phyloP scores from a whole-genome alignment of 1,139 yeast species.

The Wickerhamomyces sp. region DNA sequence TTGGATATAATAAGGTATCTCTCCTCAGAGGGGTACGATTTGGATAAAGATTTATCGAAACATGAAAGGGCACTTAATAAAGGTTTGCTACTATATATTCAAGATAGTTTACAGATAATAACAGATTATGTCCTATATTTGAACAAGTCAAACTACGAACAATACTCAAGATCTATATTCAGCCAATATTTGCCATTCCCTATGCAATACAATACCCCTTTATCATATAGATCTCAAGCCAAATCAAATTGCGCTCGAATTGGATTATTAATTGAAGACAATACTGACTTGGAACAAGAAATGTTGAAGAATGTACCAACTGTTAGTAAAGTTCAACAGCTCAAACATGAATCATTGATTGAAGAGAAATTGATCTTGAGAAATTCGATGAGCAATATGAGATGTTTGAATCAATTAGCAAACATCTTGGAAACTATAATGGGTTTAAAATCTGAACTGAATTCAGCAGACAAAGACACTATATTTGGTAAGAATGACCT shows the following conservation, averaged over 20 bases:
- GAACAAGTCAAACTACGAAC: constrained; percentile 58
- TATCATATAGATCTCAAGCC: constrained; percentile 48
- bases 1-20: constrained; percentile 40
- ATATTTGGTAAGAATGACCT: constrained; percentile 23
- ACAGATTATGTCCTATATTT: constrained; percentile 61
- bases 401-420: constrained; percentile 42
- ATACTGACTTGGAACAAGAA: constrained; percentile 26
- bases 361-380: constrained; percentile 38
- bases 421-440: constrained; percentile 29
- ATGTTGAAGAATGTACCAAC: constrained; percentile 35
- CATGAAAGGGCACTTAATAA: constrained; percentile 28
- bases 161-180: constrained; percentile 58
- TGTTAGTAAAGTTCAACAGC: constrained; percentile 47
- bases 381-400: constrained; percentile 48
- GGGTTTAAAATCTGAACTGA: constrained; percentile 21
- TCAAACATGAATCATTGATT: constrained; percentile 40
- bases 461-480: constrained; percentile 10
- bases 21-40: constrained; percentile 13
- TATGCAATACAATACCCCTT: constrained; percentile 77
- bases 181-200: constrained; percentile 67
- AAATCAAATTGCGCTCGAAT: constrained; percentile 34
- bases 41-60: constrained; percentile 6
- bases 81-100: constrained; percentile 34
- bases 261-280: constrained; percentile 24
- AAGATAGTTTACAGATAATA: constrained; percentile 39